Conservation (phyloP, 768 basidiomycete genomes). For the Candolleomyces efflorescens region DNA sequence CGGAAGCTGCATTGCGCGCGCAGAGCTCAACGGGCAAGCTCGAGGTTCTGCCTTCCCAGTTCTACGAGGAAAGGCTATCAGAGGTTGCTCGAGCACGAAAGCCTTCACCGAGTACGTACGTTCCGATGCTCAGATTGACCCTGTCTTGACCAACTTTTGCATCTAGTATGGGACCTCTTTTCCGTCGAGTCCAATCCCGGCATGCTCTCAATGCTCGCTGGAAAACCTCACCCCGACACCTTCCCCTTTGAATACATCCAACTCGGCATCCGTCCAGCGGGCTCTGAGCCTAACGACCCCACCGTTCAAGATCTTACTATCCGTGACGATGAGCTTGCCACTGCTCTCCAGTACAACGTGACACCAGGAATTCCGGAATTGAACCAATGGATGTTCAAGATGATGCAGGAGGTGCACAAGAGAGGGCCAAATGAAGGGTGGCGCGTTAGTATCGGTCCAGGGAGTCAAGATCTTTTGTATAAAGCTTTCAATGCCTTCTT, state of each 20-base stretch:
- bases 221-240: conserved; percentile 74
- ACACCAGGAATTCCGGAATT: conserved; percentile 55
- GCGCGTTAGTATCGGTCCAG: conserved; percentile 62
- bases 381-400: conserved; percentile 51
- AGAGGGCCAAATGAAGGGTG: conserved; percentile 48
- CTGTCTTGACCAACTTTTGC: background rate
- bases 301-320: conserved; percentile 35
- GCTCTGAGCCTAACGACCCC: conserved; percentile 20
- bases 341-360: conserved; percentile 61
- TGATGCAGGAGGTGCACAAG: conserved; percentile 58
- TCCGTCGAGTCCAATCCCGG: conserved; percentile 64
- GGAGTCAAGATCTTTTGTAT: conserved; percentile 74
- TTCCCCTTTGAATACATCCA: conserved; percentile 75
- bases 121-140: too few species aligned
- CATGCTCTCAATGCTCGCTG: conserved; percentile 65
- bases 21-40: too few species aligned
- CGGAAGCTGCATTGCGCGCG: too few species aligned
- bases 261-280: conserved; percentile 41
- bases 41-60: background rate
- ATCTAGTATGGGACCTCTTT: conserved; percentile 47
- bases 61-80: background rate
- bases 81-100: background rate
- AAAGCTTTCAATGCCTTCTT: conserved; percentile 73
- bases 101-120: background rate
- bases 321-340: conserved; percentile 44